A percentile compares a stretch with the other conserved stretches of the same genome.
These are phyloP conservation scores for Amoeboaphelidium protococcarum DNA, from an alignment of 371 early-diverging fungal genomes.

Conservation along the genomic window DNA sequence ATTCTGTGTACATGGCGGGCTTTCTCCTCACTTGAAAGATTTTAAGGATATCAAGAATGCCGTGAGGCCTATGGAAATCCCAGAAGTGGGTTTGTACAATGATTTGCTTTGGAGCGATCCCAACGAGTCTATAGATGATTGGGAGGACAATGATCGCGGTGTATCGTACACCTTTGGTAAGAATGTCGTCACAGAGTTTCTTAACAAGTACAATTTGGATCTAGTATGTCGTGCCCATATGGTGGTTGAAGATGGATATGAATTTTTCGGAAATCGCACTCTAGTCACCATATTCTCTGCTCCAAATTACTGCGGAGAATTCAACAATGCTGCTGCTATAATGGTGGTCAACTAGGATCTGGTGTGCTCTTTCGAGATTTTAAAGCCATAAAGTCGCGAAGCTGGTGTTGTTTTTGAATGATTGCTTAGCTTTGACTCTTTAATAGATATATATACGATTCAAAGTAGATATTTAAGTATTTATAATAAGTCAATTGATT, in stretches of 20 bases:
- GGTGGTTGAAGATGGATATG: slow-evolving; percentile 97
- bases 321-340: slow-evolving; percentile 80
- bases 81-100: slow-evolving; percentile 57
- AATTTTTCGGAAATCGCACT: slow-evolving; percentile 81
- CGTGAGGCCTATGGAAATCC: slow-evolving; percentile 80
- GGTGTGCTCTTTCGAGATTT: slow-evolving; percentile 61
- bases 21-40: slow-evolving; percentile 80
- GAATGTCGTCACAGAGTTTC: slow-evolving; percentile 59
- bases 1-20: slow-evolving; percentile 94
- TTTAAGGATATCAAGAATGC: slow-evolving; percentile 51
- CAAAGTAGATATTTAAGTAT: no score
- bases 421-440: not conserved
- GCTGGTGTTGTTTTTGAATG: no score
- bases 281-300: slow-evolving; percentile 91
- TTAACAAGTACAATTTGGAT: slow-evolving; percentile 42
- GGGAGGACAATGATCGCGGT: slow-evolving; percentile 89
- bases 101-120: slow-evolving; percentile 64
- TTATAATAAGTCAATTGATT: no score
- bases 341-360: slow-evolving; percentile 82
- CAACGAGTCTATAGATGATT: slow-evolving; percentile 9
- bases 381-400: slow-evolving; percentile 4
- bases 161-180: slow-evolving; percentile 87
- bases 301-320: slow-evolving; percentile 97
- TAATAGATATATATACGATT: not conserved
- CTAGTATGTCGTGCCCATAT: slow-evolving; percentile 89